These are phyloP conservation scores for Tolypocladium pustulatum DNA, from an alignment of 2,329 filamentous ascomycete genomes.

Conservation along the genomic window DNA sequence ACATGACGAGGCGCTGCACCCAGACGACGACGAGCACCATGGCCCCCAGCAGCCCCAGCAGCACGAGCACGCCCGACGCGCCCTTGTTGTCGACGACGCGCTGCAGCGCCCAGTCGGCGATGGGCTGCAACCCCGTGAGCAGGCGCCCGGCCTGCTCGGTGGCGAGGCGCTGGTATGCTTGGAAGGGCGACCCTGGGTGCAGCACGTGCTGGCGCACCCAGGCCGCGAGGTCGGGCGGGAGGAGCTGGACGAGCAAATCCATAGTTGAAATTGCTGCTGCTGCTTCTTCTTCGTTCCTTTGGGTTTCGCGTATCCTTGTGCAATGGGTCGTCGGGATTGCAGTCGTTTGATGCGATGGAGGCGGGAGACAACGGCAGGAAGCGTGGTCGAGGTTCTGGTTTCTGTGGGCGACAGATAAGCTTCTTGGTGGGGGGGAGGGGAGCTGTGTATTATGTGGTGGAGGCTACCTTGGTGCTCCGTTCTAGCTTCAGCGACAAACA, in stretches of 20 bases:
- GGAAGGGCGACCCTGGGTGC: conserved; percentile 33
- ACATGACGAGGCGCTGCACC: conserved; percentile 62
- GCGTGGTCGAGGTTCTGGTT: neutral
- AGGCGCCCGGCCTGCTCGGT: conserved; percentile 16
- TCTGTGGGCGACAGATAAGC: neutral
- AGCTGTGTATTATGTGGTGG: neutral
- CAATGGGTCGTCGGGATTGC: neutral
- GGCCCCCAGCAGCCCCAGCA: conserved; percentile 30
- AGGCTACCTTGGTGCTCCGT: neutral
- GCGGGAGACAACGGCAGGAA: neutral
- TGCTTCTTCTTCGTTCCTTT: neutral
- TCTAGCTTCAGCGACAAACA: too few relatives aligned
- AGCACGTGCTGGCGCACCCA: conserved; percentile 37
- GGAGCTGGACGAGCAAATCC: conserved; percentile 28
- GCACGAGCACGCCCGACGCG: conserved; percentile 18
- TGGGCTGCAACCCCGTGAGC: conserved; percentile 24
- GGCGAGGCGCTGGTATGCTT: conserved; percentile 25
- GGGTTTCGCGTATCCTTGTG: neutral
- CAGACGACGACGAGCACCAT: conserved; percentile 60
- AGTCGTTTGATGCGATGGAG: neutral
- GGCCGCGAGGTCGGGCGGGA: conserved; percentile 33
- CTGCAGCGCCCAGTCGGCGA: conserved; percentile 27
- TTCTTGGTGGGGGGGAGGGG: neutral
- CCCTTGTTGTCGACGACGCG: conserved; percentile 24
- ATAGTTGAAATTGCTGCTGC: conserved; percentile 9